A percentile compares a stretch with the other conserved stretches of the same genome.
These are phyloP conservation scores for Juglanconis oblonga DNA, from an alignment of 2,329 filamentous ascomycete genomes.

Conservation along the genomic window DNA sequence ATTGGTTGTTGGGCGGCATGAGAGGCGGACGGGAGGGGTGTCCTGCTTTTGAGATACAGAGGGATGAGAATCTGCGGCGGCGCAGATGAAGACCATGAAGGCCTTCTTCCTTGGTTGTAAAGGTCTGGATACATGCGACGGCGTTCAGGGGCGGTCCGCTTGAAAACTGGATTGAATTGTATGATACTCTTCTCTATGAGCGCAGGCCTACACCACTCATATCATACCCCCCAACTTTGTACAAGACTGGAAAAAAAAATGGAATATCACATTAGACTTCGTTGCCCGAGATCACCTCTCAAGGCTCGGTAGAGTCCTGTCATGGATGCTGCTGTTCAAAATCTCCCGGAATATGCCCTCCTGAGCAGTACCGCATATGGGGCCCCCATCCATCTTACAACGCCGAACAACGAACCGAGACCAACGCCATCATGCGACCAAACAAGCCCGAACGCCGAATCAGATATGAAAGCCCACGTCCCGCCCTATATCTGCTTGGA, in stretches of 20 bases:
- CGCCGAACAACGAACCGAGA: background rate
- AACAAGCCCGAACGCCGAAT: background rate
- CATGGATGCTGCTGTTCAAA: too few species aligned
- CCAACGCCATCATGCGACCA: background rate
- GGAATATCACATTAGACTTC: too few species aligned
- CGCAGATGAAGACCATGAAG: conserved; percentile 6
- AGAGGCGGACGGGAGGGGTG: conserved; percentile 31
- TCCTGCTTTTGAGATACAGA: conserved; percentile 22
- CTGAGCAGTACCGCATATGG: too few species aligned
- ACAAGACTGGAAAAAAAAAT: too few species aligned
- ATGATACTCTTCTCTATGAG: background rate
- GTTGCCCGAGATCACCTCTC: too few species aligned
- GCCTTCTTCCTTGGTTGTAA: background rate
- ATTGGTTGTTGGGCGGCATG: conserved; percentile 87
- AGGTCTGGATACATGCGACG: background rate
- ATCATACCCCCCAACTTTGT: conserved; percentile 7
- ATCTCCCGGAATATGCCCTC: too few species aligned
- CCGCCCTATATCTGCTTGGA: conserved; percentile 6
- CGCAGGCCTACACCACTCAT: conserved; percentile 7
- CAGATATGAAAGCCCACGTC: background rate
- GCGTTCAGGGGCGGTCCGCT: conserved; percentile 1
- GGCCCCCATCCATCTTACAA: background rate
- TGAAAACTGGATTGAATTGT: background rate
- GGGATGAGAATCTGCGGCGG: conserved; percentile 2
- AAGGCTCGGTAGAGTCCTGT: too few species aligned